phyloP scores from a whole-genome alignment of 345 rosid genomes.

The Ricinus communis region DNA sequence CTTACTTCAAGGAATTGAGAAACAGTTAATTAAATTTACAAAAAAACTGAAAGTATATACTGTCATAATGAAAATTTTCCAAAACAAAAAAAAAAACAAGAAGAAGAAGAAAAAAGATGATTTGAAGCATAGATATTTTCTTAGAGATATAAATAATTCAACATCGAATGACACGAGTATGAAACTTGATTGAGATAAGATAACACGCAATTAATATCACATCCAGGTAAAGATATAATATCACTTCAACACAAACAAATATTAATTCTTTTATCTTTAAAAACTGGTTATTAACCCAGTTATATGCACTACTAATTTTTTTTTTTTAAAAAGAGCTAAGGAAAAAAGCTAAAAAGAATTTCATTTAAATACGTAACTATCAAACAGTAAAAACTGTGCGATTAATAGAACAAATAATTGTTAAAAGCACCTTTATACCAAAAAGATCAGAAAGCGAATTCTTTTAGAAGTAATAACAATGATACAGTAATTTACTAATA shows the following conservation, averaged over 20 bases:
- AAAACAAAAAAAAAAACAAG: neutral
- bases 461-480: neutral
- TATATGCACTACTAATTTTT: too few species aligned
- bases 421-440: neutral
- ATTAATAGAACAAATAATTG: neutral
- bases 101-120: neutral
- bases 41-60: too few species aligned
- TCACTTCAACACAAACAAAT: too few species aligned
- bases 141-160: too few species aligned
- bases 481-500: neutral
- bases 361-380: slow-evolving; percentile 9
- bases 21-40: neutral
- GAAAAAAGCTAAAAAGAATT: neutral
- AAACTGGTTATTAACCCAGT: too few species aligned
- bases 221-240: too few species aligned
- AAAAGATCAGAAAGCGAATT: neutral
- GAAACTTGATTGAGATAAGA: too few species aligned
- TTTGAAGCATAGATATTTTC: neutral
- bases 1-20: neutral
- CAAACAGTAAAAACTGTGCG: slow-evolving; percentile 10
- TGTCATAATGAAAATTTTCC: neutral
- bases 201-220: too few species aligned
- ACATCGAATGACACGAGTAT: too few species aligned
- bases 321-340: neutral
- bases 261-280: too few species aligned